Evolutionary conservation across 1,284 basidiomycete genomes (phyloP), one percentile per base, ranked within the genome.

Genomic region (Taiwanofungus camphoratus): DNA sequence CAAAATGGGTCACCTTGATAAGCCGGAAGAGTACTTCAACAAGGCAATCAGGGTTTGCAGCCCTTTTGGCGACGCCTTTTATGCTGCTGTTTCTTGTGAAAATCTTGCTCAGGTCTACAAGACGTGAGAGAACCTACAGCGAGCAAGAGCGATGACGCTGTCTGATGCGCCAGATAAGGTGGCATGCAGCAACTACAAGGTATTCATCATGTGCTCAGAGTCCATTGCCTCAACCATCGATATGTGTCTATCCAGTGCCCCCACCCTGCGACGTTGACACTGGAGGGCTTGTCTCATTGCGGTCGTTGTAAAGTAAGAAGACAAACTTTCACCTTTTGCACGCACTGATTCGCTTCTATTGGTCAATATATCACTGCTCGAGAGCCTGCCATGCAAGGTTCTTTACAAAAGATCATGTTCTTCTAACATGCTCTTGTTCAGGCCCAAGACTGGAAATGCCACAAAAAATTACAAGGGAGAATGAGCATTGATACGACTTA

Each of bases 31-130:
- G 6, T 58, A 60, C 42, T 49, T 66, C 19, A 48, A 52, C 4
- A 55, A 52, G 34, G 64, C 65, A 3, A 39, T 66, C 16, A 34
- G 49, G 4, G 53, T 66, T 16, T 59, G 64, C 42, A 55, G n/a
- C n/a, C 8, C 42, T 18, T 12, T 41, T 15, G 52, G 49, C 5
- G 46, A 52, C 18, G 40, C 40, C 5, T 48, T 60, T 16, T 65
- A 67, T 45, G 55, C 59, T 7, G 63, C 65, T 2, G 57, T 57
- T 12, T 59, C 65, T 22, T 52, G 62, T 15, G 65, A 68, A 42
- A 66, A 63, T 45, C 51, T 66, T 15, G 65, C 53, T 3, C 54
- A 52, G 33, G 49, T 66, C 3, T 58, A 58, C 30, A 65, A 67
- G 48, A 61, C 54, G 43, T 56, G 51, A 32, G 63, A 62, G 18